Evolutionary conservation across 352 stramenopile genomes (phyloP).

Genomic region (Phytophthora fragariae): DNA sequence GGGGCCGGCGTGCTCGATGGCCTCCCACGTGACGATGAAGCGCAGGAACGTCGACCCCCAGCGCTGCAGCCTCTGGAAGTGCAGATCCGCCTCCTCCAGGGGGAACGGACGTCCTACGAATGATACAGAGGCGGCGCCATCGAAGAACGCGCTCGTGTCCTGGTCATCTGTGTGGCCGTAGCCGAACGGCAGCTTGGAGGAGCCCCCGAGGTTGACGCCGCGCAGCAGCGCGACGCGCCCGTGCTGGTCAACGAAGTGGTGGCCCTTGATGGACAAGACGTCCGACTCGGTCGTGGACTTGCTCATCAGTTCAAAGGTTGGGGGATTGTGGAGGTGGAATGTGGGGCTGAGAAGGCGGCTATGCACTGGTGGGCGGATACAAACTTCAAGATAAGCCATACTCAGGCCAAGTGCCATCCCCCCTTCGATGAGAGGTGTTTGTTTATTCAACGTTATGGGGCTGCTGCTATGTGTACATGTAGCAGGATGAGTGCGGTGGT

Average conservation of each 20-base stretch:
- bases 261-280: constrained; percentile 52
- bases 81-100: constrained; percentile 74
- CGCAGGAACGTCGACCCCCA: constrained; percentile 87
- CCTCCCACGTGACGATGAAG: constrained; percentile 92
- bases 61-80: constrained; percentile 73
- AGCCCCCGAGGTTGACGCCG: constrained; percentile 74
- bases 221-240: constrained; percentile 57
- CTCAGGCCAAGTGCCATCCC: too few species aligned
- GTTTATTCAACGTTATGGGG: not conserved
- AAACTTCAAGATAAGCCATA: constrained; percentile 27
- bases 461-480: not conserved
- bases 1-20: constrained; percentile 86
- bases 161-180: constrained; percentile 40
- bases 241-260: constrained; percentile 65
- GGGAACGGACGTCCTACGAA: constrained; percentile 87
- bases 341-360: not conserved
- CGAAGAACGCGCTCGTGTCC: constrained; percentile 52
- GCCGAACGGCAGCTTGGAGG: constrained; percentile 66
- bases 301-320: not conserved
- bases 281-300: constrained; percentile 19
- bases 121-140: constrained; percentile 54
- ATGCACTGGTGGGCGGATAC: constrained; percentile 4
- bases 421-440: not conserved
- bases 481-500: not conserved
- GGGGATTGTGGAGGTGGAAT: not conserved